A percentile compares a stretch with the other conserved stretches of the same genome.
phyloP scores from a whole-genome alignment of 805 yeast genomes.

The Scheffersomyces ergatensis region DNA sequence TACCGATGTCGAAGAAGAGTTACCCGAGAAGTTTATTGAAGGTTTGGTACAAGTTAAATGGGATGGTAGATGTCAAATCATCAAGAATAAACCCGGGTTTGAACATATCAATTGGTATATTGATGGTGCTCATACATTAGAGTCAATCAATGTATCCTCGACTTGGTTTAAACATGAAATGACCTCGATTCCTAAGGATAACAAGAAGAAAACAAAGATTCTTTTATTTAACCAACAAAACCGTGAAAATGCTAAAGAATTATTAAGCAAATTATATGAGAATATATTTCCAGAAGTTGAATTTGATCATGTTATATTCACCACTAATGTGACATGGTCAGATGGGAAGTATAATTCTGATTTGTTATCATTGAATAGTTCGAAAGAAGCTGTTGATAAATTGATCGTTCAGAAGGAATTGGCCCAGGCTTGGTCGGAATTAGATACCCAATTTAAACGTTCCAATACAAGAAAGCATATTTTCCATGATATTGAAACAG shows the following conservation, averaged over 20 bases:
- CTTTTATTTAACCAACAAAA: constrained; percentile 93
- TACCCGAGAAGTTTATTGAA: constrained; percentile 48
- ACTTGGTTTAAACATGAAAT: constrained; percentile 59
- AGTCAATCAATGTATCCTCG: constrained; percentile 79
- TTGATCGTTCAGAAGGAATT: constrained; percentile 76
- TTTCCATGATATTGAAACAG: constrained; percentile 72
- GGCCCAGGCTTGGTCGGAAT: constrained; percentile 63
- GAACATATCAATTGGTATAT: constrained; percentile 67
- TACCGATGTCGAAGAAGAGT: constrained; percentile 9
- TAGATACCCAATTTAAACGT: constrained; percentile 36
- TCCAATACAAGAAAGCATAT: constrained; percentile 44
- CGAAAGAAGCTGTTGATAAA: constrained; percentile 74
- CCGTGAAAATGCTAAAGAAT: constrained; percentile 68
- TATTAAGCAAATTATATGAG: constrained; percentile 54
- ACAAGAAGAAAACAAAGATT: constrained; percentile 38
- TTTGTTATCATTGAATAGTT: constrained; percentile 80
- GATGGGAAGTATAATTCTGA: constrained; percentile 78
- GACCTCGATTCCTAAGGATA: constrained; percentile 3
- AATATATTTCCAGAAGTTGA: constrained; percentile 33
- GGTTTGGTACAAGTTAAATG: constrained; percentile 74
- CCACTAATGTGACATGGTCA: constrained; percentile 91
- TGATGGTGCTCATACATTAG: constrained; percentile 96
- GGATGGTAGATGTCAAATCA: constrained; percentile 95
- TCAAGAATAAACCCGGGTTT: constrained; percentile 41
- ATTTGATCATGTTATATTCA: constrained; percentile 79